A percentile compares a stretch with the other conserved stretches of the same genome.
These are phyloP conservation scores for Trichoderma asperellum DNA, from an alignment of 2,329 filamentous ascomycete species.

Conservation along the genomic window DNA sequence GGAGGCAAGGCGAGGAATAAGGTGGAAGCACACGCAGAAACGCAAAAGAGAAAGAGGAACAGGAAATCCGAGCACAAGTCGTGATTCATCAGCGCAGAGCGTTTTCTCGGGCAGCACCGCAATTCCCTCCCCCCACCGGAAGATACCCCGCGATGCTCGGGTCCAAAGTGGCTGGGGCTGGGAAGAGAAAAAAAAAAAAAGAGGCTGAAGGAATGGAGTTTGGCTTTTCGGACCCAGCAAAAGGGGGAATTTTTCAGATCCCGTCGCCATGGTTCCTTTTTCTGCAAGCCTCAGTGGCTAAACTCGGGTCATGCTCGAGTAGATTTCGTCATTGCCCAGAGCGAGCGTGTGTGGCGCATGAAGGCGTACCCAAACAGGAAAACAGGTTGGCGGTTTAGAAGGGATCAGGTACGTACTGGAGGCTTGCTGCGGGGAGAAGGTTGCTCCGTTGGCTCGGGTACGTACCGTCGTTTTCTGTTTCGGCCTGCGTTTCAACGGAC, in stretches of 20 bases:
- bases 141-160: slow-evolving; percentile 22
- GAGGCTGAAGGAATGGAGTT: slow-evolving; percentile 11
- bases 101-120: slow-evolving; percentile 10
- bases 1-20: slow-evolving; percentile 15
- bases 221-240: neutral
- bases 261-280: no score
- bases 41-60: neutral
- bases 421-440: neutral
- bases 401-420: neutral
- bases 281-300: no score
- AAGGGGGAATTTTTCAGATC: neutral
- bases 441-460: slow-evolving; percentile 3
- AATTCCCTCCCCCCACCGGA: neutral
- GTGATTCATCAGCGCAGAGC: slow-evolving; percentile 12
- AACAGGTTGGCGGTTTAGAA: neutral
- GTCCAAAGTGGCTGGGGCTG: slow-evolving; percentile 15
- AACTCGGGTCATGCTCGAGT: no score
- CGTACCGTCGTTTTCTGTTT: slow-evolving; percentile 13
- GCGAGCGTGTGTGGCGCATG: slow-evolving; percentile 8
- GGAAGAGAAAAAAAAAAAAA: neutral
- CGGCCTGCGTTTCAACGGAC: slow-evolving; percentile 11
- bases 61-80: neutral
- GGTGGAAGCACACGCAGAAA: slow-evolving; percentile 5
- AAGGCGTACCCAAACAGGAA: neutral
- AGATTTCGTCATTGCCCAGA: no score